A percentile compares a stretch with the other conserved stretches of the same genome.
These are phyloP conservation scores for Botrytis byssoidea DNA, from an alignment of 2,329 filamentous ascomycete genomes.

Conservation along the genomic window DNA sequence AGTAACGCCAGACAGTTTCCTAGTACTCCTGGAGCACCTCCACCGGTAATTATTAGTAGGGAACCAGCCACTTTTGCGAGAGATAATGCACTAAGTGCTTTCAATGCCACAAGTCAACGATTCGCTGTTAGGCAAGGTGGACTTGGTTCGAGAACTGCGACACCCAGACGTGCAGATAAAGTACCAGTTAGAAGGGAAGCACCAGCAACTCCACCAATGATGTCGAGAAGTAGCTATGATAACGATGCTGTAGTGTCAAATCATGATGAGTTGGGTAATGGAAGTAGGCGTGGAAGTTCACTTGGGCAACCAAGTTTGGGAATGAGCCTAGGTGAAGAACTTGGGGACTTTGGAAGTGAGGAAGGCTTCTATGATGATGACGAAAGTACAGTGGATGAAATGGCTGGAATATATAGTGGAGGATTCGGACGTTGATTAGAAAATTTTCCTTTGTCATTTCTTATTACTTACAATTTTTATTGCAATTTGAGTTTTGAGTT, in stretches of 20 bases:
- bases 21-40: slow-evolving; percentile 20
- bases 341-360: slow-evolving; percentile 30
- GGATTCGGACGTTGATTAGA: slow-evolving; percentile 9
- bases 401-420: slow-evolving; percentile 22
- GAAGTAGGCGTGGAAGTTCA: slow-evolving; percentile 36
- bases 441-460: slow-evolving; percentile 4
- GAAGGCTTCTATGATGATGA: slow-evolving; percentile 41
- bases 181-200: slow-evolving; percentile 40
- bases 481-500: not conserved
- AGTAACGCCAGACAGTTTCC: slow-evolving; percentile 43
- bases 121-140: slow-evolving; percentile 50
- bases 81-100: slow-evolving; percentile 48
- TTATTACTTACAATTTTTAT: not conserved
- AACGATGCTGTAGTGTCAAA: slow-evolving; percentile 52
- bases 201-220: slow-evolving; percentile 59
- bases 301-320: slow-evolving; percentile 7
- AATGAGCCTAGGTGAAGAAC: slow-evolving; percentile 15
- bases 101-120: slow-evolving; percentile 58
- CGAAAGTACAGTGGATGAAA: slow-evolving; percentile 32
- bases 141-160: slow-evolving; percentile 31
- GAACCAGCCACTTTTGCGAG: slow-evolving; percentile 45
- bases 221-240: slow-evolving; percentile 58
- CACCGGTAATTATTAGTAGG: slow-evolving; percentile 40
- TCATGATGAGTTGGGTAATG: slow-evolving; percentile 37
- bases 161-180: slow-evolving; percentile 44